These are phyloP conservation scores for Herpotrichia juniperi DNA, from an alignment of 2,329 filamentous ascomycete genomes.

Conservation along the genomic window DNA sequence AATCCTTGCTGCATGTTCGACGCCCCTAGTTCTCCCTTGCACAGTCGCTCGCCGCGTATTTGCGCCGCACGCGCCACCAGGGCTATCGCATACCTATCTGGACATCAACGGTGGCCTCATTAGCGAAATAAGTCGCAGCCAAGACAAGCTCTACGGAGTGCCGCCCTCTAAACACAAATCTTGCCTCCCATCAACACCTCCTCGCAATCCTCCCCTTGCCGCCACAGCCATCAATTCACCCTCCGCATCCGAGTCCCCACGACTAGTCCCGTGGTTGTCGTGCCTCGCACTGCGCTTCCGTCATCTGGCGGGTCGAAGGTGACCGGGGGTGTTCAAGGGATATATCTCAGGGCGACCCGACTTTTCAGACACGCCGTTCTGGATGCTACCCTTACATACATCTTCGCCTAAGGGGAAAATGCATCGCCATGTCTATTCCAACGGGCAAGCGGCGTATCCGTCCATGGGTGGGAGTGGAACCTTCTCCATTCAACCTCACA, in stretches of 20 bases:
- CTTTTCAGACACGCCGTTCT: conserved; percentile 33
- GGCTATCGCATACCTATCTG: conserved; percentile 24
- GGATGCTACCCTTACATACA: conserved; percentile 68
- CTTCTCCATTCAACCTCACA: conserved; percentile 88
- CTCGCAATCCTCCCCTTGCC: conserved; percentile 9
- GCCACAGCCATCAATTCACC: conserved; percentile 22
- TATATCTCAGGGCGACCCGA: conserved; percentile 31
- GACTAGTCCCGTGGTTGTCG: conserved; percentile 15
- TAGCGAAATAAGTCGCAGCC: conserved; percentile 41
- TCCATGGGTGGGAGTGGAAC: conserved; percentile 67
- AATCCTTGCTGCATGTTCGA: neutral
- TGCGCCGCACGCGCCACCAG: conserved; percentile 24
- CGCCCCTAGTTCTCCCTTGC: conserved; percentile 22
- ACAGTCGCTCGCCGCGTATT: conserved; percentile 22
- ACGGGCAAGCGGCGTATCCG: conserved; percentile 74
- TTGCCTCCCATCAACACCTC: conserved; percentile 10
- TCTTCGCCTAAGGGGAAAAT: conserved; percentile 69
- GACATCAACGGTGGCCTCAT: conserved; percentile 38
- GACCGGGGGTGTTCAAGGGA: conserved; percentile 45
- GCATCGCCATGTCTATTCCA: conserved; percentile 86
- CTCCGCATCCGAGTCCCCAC: conserved; percentile 7
- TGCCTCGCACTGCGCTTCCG: conserved; percentile 23
- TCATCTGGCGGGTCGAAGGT: conserved; percentile 40
- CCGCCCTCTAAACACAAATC: conserved; percentile 21
- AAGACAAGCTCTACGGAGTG: conserved; percentile 27